Base-by-base conservation (phyloP, 2,329 filamentous ascomycete genomes). In the Berkeleyomyces basicola region DNA sequence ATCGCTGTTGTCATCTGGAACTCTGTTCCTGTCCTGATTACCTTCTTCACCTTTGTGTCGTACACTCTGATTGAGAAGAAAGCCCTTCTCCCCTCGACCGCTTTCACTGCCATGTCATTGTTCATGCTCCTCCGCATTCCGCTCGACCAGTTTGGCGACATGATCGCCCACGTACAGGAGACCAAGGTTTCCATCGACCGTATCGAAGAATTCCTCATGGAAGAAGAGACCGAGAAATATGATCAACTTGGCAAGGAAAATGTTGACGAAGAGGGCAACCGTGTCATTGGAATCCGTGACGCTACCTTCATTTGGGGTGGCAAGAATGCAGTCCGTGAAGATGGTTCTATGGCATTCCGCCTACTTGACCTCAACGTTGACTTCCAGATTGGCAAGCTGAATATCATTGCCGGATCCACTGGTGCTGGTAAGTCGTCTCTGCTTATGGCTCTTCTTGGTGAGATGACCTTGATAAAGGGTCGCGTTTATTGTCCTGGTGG, bases 111-210 rank as follows among this genome's bases (percentile, higher is more conserved):
- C 44, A 85, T 99, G 61, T 97, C 93, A 0, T 84, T 99, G 67
- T 99, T 99, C 73, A 91, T 91, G 71, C 83, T 99, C 47, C 83
- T 99, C 11, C 86, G 93, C 58, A 88, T 96, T 61, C 93, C 93
- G 3, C 78, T 99, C 55, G 93, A 99, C 72, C 92, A 97, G 74
- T 80, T 99, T 61, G 93, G 93, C 59, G 93, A 99, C 73, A 99
- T 99, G 93, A 87, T 97, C 70, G 93, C 93, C 9, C 93, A 97
- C 74, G 91, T 99, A 3, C 90, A 96, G 75, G 93, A 99, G 74
- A 89, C 91, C 33, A 95, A 95, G 75, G 92, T 99, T 23, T 99
- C 93, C 0, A 85, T 99, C 60, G 91, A 96, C 70, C 91, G 93
- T 77, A 89, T 99, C 6, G 92, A 99, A 70, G 88, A 95, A 68